Conservation (phyloP, 1,139 yeast species). For the Nakaseomyces delphensis region DNA sequence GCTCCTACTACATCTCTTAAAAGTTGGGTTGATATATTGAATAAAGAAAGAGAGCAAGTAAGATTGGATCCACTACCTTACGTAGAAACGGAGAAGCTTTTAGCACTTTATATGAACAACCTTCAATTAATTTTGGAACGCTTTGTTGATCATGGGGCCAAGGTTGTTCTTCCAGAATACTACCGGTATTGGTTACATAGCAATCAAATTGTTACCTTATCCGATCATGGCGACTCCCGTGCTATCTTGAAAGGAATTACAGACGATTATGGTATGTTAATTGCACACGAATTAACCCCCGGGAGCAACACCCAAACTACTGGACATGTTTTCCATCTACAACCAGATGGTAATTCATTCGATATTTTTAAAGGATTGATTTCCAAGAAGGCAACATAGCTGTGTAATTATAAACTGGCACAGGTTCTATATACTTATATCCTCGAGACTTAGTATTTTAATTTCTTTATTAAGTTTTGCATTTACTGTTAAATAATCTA, state of each 20-base stretch:
- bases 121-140: slow-evolving; percentile 52
- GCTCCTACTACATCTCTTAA: slow-evolving; percentile 91
- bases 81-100: slow-evolving; percentile 50
- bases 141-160: slow-evolving; percentile 59
- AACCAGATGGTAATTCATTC: slow-evolving; percentile 96
- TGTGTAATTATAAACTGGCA: too few relatives aligned
- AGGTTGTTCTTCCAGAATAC: slow-evolving; percentile 61
- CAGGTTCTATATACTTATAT: too few relatives aligned
- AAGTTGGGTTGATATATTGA: slow-evolving; percentile 52
- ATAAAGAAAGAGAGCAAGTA: slow-evolving; percentile 38
- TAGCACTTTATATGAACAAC: slow-evolving; percentile 62
- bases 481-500: slow-evolving; percentile 3
- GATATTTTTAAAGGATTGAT: slow-evolving; percentile 90
- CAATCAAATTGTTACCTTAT: slow-evolving; percentile 49
- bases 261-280: slow-evolving; percentile 68
- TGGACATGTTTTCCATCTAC: slow-evolving; percentile 57
- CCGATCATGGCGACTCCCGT: slow-evolving; percentile 40
- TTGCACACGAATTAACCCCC: slow-evolving; percentile 55
- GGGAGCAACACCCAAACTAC: slow-evolving; percentile 36
- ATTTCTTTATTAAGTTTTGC: background rate
- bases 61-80: slow-evolving; percentile 42
- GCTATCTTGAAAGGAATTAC: slow-evolving; percentile 78
- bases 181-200: slow-evolving; percentile 82
- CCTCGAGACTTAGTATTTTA: background rate
- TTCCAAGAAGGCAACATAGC: slow-evolving; percentile 41